Evolutionary conservation across 352 stramenopile genomes (phyloP).

Genomic region (Globisporangium acanthophoron): DNA sequence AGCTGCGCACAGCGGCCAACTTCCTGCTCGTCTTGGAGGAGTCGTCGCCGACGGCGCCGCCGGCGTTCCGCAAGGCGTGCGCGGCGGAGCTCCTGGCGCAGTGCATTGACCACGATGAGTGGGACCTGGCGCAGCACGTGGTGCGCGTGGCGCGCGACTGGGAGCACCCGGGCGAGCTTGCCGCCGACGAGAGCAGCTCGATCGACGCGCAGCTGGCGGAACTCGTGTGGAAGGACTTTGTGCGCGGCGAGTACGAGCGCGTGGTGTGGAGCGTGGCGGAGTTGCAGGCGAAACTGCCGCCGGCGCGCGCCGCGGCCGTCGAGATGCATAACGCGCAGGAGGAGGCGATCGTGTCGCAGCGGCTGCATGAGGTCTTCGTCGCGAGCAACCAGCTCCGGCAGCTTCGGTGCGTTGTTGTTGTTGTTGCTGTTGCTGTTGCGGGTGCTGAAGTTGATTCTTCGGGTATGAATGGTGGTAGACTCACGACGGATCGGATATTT

Average conservation of each 20-base stretch:
- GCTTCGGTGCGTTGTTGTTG: constrained; percentile 22
- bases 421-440: neutral
- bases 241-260: constrained; percentile 57
- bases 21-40: constrained; percentile 80
- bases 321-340: constrained; percentile 19
- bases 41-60: constrained; percentile 28
- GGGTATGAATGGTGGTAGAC: neutral
- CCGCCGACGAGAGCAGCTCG: constrained; percentile 5
- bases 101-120: constrained; percentile 78
- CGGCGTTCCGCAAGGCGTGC: constrained; percentile 38
- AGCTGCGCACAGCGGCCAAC: constrained; percentile 77
- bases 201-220: constrained; percentile 64
- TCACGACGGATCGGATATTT: neutral
- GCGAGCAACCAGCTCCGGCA: constrained; percentile 34
- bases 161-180: constrained; percentile 30
- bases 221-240: constrained; percentile 48
- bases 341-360: constrained; percentile 20
- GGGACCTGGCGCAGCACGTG: constrained; percentile 63
- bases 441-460: neutral
- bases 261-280: constrained; percentile 60
- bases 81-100: constrained; percentile 58
- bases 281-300: constrained; percentile 56
- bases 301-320: constrained; percentile 15
- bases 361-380: constrained; percentile 37
- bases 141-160: constrained; percentile 80